Evolutionary conservation across 352 stramenopile species (phyloP), one percentile per base, ranked within the genome.

Genomic region (Pythium guiyangense): DNA sequence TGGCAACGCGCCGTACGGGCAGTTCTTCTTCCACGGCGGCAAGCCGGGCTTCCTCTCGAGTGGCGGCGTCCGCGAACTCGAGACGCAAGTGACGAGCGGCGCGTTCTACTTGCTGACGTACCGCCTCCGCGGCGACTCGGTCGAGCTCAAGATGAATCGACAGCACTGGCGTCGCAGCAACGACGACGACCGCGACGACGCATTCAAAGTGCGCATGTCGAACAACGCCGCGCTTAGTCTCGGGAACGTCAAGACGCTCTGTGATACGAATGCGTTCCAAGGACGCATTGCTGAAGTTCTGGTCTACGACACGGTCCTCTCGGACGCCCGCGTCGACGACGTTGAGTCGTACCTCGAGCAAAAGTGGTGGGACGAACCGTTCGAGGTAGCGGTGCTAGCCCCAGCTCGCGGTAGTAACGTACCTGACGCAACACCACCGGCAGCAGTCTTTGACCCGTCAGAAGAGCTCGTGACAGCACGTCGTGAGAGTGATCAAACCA

Each of bases 241-340:
- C 1, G 79, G 76, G 2, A 86, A 89, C 47, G 70, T 74, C 42
- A 81, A 86, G 48, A 42, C 50, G 1, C 42, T 62, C 17, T 89
- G 77, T 34, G 79, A 89, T 31, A 73, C 71, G 0, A 86, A 85
- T 25, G 71, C 71, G 1, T 89, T 87, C 55, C 73, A 82, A 37
- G 79, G 79, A 10, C 62, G 59, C 34, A 70, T 89, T 27, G 77
- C 68, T 1, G 79, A 89, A 44, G 55, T 89, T 3, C 57, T 86
- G 34, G 35, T 86, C 22, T 89, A 82, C 42, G 59, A 86, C 46
- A 56, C 53, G 0, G 61, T 73, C 5, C 64, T 87, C n/a, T 65
- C 65, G 1, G 64, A 86, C 35, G 15, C 40, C 26, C 67, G 59
- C 39, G 60, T 78, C 0, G 49, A 51, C 18, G 12, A 25, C 0